Evolutionary conservation across 2,329 filamentous ascomycete genomes (phyloP).

Genomic region (Colletotrichum spinosum): DNA sequence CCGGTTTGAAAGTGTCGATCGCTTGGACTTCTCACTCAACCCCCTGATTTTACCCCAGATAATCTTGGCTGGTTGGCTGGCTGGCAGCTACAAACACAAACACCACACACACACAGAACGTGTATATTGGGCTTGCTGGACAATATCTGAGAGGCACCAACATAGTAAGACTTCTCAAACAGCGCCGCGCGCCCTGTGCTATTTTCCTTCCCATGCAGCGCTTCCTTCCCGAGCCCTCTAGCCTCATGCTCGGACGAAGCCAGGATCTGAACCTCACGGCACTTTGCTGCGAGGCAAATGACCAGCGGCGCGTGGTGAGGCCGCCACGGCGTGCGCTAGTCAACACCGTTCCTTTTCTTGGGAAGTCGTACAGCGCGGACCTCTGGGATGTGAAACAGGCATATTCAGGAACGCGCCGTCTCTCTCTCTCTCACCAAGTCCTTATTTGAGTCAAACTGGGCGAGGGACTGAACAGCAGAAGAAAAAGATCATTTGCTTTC

Average conservation of each 20-base stretch:
- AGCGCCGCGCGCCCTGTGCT: constrained; percentile 19
- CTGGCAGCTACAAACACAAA: neutral
- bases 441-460: constrained; percentile 12
- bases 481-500: constrained; percentile 12
- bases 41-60: constrained; percentile 34
- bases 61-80: neutral
- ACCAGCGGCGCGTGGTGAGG: constrained; percentile 28
- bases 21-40: constrained; percentile 16
- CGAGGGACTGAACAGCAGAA: neutral
- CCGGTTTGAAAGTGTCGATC: constrained; percentile 1
- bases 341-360: constrained; percentile 22
- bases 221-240: neutral
- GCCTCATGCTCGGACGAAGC: constrained; percentile 21
- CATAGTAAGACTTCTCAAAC: constrained; percentile 18
- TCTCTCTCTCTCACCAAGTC: neutral
- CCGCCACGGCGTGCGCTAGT: constrained; percentile 29
- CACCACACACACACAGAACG: neutral
- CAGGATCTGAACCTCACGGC: constrained; percentile 19
- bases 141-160: constrained; percentile 1
- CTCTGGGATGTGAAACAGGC: constrained; percentile 1
- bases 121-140: neutral
- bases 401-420: constrained; percentile 23
- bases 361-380: constrained; percentile 3
- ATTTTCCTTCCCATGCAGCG: constrained; percentile 5
- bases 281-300: constrained; percentile 16